Evolutionary conservation across 129 eudicot genomes (phyloP).

Genomic region (Centrapalus pauciflorus): DNA sequence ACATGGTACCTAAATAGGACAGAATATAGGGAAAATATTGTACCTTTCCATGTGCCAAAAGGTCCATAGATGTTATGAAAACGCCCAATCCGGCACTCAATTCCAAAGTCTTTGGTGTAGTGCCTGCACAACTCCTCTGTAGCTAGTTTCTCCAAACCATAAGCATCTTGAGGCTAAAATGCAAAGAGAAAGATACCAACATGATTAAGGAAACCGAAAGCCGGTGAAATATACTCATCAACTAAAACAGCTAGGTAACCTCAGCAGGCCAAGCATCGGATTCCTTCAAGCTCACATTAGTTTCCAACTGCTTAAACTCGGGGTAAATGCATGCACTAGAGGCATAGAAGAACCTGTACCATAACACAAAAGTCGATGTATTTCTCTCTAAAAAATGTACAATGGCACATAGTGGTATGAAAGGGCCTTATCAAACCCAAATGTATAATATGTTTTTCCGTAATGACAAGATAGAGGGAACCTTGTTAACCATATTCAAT

Average conservation of each 20-base stretch:
- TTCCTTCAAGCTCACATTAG: constrained; percentile 98
- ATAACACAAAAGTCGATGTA: constrained; percentile 7
- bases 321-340: constrained; percentile 99
- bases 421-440: not conserved
- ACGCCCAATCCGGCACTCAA: constrained; percentile 94
- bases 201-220: not conserved
- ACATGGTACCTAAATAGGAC: no score
- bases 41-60: constrained; percentile 99
- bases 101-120: constrained; percentile 95
- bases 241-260: constrained; percentile 37
- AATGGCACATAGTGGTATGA: not conserved
- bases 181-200: not conserved
- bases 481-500: not conserved
- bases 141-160: constrained; percentile 93
- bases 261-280: constrained; percentile 99
- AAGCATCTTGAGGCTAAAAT: constrained; percentile 98
- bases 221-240: not conserved
- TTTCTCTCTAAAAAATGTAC: not conserved
- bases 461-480: not conserved
- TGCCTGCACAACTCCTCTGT: constrained; percentile 95
- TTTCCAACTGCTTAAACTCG: constrained; percentile 93
- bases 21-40: no score
- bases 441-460: not conserved
- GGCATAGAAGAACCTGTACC: constrained; percentile 83
- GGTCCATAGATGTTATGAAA: constrained; percentile 98